Evolutionary conservation across 495 filamentous ascomycete genomes (phyloP), one percentile per base, ranked within the genome.

Genomic region (Penicillium soppii): DNA sequence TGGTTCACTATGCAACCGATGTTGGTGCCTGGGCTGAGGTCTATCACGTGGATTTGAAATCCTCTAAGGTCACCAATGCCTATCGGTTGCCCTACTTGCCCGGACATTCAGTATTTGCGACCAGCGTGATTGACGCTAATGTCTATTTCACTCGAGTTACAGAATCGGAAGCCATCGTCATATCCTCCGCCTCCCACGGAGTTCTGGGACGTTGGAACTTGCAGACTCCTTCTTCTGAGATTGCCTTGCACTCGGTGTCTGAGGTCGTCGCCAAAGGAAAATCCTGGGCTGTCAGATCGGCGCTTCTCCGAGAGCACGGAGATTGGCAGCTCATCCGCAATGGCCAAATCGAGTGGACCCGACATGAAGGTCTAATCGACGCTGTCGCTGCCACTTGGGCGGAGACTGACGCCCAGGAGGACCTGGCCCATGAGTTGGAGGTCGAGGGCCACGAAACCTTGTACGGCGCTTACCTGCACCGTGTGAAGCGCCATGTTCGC

Each of bases 121-220:
- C 83, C 1, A 95, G 86, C 70, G 88, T 82, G 10, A 76, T 80
- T 36, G 86, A 83, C 49, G 81, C 86, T 2, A 90, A 95, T 65
- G 87, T 94, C 7, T 97, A 90, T 71, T 96, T 97, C 60, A 91
- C 87, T 2, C 77, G 91, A 32, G 72, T 89, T 51, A 90, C 89
- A 1, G 72, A 84, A 17, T 81, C 83, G 15, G 89, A 95, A 54
- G 70, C 86, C 5, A 76, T 79, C 39, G 69, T 95, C 35, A 75
- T 89, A 10, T 91, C 91, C 2, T 96, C 91, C 1, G 71, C 73
- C 23, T 92, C 88, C 2, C 83, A 91, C 62, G 86, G 81, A 7
- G 73, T 92, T 37, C 77, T 96, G 26, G 84, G 80, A 7, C 78
- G 86, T 41, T 95, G 88, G 88, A 63, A 81, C 15, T 59, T 86